These are phyloP conservation scores for Pterocarpus macrocarpus DNA, from an alignment of 306 rosid genomes.

Conservation along the genomic window DNA sequence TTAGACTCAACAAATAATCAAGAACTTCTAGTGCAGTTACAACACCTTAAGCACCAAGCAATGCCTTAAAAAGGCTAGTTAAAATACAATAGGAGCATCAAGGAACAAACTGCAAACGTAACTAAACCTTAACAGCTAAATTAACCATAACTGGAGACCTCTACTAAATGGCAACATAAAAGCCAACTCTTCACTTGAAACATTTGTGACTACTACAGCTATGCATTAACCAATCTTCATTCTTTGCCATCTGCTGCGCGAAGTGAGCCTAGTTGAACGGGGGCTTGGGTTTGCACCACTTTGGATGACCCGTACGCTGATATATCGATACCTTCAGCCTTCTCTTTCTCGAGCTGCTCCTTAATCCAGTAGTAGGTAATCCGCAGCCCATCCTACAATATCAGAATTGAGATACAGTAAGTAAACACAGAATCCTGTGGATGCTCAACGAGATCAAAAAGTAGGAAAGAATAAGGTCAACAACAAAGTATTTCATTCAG, in stretches of 20 bases:
- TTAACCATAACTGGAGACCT: conserved; percentile 20
- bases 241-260: conserved; percentile 96
- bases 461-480: neutral
- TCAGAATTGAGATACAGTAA: conserved; percentile 40
- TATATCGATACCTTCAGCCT: conserved; percentile 70
- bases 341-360: conserved; percentile 97
- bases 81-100: conserved; percentile 40
- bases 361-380: conserved; percentile 94
- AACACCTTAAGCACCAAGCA: conserved; percentile 25
- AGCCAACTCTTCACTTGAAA: conserved; percentile 33
- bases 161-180: conserved; percentile 21
- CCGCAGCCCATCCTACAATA: conserved; percentile 87
- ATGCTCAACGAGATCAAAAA: conserved; percentile 26
- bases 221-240: conserved; percentile 46
- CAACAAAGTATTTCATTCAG: neutral
- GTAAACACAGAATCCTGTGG: conserved; percentile 8
- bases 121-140: conserved; percentile 37
- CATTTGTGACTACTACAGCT: conserved; percentile 9
- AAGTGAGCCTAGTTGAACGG: conserved; percentile 93
- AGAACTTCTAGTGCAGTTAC: conserved; percentile 25
- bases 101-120: conserved; percentile 32
- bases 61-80: conserved; percentile 19
- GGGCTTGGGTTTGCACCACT: conserved; percentile 97
- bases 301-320: conserved; percentile 85
- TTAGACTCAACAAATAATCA: conserved; percentile 10